Evolutionary conservation across 2,329 filamentous ascomycete genomes (phyloP).

Genomic region (Ilyonectria sp.): DNA sequence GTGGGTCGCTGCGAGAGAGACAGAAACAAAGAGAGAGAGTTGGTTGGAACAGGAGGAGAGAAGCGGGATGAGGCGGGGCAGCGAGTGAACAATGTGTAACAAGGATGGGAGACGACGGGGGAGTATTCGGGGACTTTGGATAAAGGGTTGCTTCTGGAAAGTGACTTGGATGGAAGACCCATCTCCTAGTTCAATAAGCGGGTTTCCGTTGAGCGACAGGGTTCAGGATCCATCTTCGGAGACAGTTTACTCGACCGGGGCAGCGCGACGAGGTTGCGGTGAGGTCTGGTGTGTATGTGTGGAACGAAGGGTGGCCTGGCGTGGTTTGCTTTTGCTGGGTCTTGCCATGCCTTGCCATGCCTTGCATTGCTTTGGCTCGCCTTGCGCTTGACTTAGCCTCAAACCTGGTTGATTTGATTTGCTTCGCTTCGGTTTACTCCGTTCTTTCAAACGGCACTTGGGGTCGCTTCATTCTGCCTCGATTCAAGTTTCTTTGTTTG

Average conservation of each 20-base stretch:
- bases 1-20: conserved; percentile 18
- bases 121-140: background rate
- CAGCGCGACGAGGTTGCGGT: conserved; percentile 11
- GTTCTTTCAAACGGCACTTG: background rate
- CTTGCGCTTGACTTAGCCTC: conserved; percentile 1
- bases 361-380: conserved; percentile 1
- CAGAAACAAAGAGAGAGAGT: background rate
- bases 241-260: conserved; percentile 9
- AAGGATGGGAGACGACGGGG: background rate
- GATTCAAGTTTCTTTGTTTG: background rate
- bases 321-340: conserved; percentile 14
- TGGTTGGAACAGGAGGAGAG: background rate
- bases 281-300: conserved; percentile 9
- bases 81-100: background rate
- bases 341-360: conserved; percentile 2
- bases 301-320: background rate
- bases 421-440: background rate
- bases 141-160: background rate
- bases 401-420: background rate
- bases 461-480: background rate
- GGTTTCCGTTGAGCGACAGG: conserved; percentile 11
- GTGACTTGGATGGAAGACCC: conserved; percentile 1
- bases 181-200: conserved; percentile 7
- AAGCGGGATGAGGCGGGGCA: background rate
- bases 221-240: conserved; percentile 19